A percentile compares a stretch with the other conserved stretches of the same genome.
phyloP scores from a whole-genome alignment of 306 rosid species.

The Cicer cuneatum region DNA sequence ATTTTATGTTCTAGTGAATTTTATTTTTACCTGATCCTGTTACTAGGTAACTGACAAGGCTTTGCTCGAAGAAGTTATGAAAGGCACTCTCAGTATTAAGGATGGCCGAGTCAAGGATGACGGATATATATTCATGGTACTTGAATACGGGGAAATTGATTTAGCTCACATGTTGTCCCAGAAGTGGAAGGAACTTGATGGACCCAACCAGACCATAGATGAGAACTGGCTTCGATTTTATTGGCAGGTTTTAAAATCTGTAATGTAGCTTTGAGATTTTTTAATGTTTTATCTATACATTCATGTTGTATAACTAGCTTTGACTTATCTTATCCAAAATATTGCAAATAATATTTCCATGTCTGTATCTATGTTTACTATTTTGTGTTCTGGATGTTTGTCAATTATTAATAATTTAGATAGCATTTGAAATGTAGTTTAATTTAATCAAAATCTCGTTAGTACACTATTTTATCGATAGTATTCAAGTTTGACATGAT shows the following conservation, averaged over 20 bases:
- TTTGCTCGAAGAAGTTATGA: slow-evolving; percentile 77
- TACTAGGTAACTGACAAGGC: slow-evolving; percentile 90
- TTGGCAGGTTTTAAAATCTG: slow-evolving; percentile 79
- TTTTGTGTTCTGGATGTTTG: slow-evolving; percentile 27
- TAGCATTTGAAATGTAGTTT: slow-evolving; percentile 3
- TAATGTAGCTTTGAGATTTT: slow-evolving; percentile 21
- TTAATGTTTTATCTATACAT: slow-evolving; percentile 35
- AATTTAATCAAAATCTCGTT: neutral
- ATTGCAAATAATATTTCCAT: slow-evolving; percentile 14
- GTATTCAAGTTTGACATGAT: neutral
- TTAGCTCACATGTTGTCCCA: slow-evolving; percentile 99
- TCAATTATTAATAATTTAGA: slow-evolving; percentile 1
- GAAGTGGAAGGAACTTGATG: slow-evolving; percentile 89
- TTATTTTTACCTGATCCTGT: slow-evolving; percentile 20
- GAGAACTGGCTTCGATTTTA: slow-evolving; percentile 97
- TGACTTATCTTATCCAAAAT: slow-evolving; percentile 20
- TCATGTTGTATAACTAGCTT: slow-evolving; percentile 31
- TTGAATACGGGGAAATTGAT: slow-evolving; percentile 97
- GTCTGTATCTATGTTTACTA: neutral
- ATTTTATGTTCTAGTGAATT: slow-evolving; percentile 1
- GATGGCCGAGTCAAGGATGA: slow-evolving; percentile 94
- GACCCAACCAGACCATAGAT: slow-evolving; percentile 63
- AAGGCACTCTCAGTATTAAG: slow-evolving; percentile 72
- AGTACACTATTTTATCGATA: neutral
- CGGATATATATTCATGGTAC: slow-evolving; percentile 94